Base-by-base conservation (phyloP, 1,284 basidiomycete species). In the Leccinum discolor region DNA sequence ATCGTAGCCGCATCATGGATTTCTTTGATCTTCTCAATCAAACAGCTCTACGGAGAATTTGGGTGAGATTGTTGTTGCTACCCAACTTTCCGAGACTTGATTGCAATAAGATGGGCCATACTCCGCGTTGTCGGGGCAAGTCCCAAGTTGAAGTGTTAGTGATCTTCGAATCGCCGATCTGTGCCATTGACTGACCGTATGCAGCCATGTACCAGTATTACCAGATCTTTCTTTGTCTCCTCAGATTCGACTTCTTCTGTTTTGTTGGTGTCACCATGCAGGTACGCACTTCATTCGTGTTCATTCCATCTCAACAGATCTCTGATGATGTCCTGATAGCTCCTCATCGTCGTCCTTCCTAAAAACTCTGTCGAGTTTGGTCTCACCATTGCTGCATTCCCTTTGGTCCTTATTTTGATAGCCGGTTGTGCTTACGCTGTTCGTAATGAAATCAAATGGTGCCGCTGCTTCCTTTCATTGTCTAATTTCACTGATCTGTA, bases 201-300 rank as follows among this genome's bases (percentile, higher is more conserved):
- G 57, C 63, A 93, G 90, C 84, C 47, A 93, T 94, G 91, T 94
- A 92, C 74, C 89, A 90, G 70, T 92, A 82, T 78, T 94, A 94
- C 73, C 90, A 94, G 76, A 86, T 94, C 71, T 87, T 93, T 83
- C 87, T 94, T 62, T 93, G 92, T 74, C 83, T 94, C 57, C 85
- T 94, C 71, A 94, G 94, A 75, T 93, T 95, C 73, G 92, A 94
- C 76, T 94, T 94, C 77, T 94, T 94, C 80, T 88, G 86, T 77
- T 94, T 94, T 74, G 84, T 85, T 38, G 92, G 89, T n/a, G 90
- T 94, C 44, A 93, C 91, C 7, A 93, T 94, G 84, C 93, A 94
- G 86, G 92, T 87, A 67, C 65, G 80, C 65, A 59, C 11, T 5
- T 18, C 32, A 38, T 59, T 60, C 4, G 11, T 50, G 59, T 38